Base-by-base conservation (phyloP, 768 basidiomycete genomes). In the Mycena albidolilacea region DNA sequence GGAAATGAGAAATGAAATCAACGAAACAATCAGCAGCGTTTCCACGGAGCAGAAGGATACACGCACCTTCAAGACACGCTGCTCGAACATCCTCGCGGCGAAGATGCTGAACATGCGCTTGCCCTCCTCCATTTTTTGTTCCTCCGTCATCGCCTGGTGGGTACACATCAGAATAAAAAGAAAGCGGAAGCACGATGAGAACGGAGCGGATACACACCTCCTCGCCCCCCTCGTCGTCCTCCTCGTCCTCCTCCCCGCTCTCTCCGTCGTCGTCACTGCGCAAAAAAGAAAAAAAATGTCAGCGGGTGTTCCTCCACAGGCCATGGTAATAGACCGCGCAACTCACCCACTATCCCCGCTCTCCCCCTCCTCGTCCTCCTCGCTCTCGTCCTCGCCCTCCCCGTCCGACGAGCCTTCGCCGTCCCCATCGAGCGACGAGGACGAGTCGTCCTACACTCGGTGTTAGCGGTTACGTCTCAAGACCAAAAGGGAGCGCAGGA, bases 41-140 rank as follows among this genome's bases (percentile, higher is more conserved):
- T 43, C 10, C 41, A 43, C 41, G 14, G 5, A 43, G 30, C n/a
- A n/a, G 11, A 23, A n/a, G 11, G 7, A 54, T 21, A 10, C 1
- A 12, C 52, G 21, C 52, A 54, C 96, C 78, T 96, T 93, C 67
- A 98, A 90, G 48, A 99, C 98, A 21, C 98, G 92, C 83, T 98
- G 97, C 84, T 99, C 98, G 82, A 99, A 99, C 97, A 99, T 98
- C 66, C 98, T 91, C 54, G 98, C 98, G 19, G 98, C 98, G 78
- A 99, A 99, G 83, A 99, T 98, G 75, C 96, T 97, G 86, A 99
- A 99, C 98, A 99, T 99, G 62, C 95, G 91, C 82, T 97, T 96
- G 76, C 98, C 98, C 84, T 99, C 98, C 83, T 98, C 97, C 94
- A 97, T 97, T 84, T 97, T 23, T 84, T 98, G 95, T 82, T 96